A percentile compares a stretch with the other conserved stretches of the same genome.
Conservation (phyloP, 2,329 filamentous ascomycete species). For the Leptographium flavum region DNA sequence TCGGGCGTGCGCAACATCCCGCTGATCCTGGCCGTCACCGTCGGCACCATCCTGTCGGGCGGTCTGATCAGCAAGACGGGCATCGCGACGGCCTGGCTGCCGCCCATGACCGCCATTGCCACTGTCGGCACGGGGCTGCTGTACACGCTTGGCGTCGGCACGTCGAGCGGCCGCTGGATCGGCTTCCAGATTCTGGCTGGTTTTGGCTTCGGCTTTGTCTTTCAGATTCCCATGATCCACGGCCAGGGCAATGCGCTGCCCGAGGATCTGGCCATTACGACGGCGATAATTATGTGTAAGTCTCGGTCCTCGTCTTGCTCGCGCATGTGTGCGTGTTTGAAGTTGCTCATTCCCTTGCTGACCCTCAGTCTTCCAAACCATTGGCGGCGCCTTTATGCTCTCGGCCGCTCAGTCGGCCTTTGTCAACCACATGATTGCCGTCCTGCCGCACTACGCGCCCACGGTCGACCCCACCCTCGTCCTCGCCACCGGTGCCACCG, state of each 20-base stretch:
- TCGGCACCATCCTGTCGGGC: conserved; percentile 22
- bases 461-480: conserved; percentile 12
- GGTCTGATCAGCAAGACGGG: conserved; percentile 18
- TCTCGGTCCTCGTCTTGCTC: conserved; percentile 5
- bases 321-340: not conserved
- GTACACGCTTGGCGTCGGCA: conserved; percentile 21
- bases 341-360: not conserved
- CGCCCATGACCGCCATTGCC: conserved; percentile 22
- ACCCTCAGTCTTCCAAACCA: conserved; percentile 23
- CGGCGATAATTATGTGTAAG: conserved; percentile 21
- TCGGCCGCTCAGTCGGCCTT: conserved; percentile 26
- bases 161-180: conserved; percentile 24
- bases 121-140: conserved; percentile 23
- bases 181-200: conserved; percentile 34
- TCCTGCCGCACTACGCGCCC: conserved; percentile 12
- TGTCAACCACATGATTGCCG: conserved; percentile 20
- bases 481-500: conserved; percentile 27
- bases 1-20: conserved; percentile 27
- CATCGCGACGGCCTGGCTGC: conserved; percentile 21
- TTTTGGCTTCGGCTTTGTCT: conserved; percentile 26
- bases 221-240: conserved; percentile 30
- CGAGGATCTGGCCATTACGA: conserved; percentile 23
- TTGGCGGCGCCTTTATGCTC: conserved; percentile 33
- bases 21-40: conserved; percentile 21
- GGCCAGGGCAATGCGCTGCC: conserved; percentile 18